Evolutionary conservation across 371 early-diverging fungal genomes (phyloP), one percentile per base, ranked within the genome.

Genomic region (Mortierella sp.): DNA sequence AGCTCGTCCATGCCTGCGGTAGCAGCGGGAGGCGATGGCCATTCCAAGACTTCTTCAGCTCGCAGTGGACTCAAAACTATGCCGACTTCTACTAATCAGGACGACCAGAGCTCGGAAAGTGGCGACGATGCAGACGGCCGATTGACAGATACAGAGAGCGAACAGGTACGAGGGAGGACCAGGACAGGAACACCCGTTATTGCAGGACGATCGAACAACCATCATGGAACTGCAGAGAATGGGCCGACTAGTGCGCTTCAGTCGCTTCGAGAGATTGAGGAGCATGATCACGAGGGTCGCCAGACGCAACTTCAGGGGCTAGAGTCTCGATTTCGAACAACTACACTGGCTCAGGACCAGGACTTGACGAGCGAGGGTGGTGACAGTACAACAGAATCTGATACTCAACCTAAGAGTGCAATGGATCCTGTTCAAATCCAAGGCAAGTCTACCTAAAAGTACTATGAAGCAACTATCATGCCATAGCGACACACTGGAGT

Each of bases 111-210:
- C 24, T 80, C 80, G 21, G 87, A 82, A 28, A 80, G 78, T 55
- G 71, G 83, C 31, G 87, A 82, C 14, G 83, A 82, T 14, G 81
- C 70, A 10, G 87, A 82, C 63, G 87, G 78, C 31, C 79, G 82
- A 10, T 31, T 86, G 68, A 82, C 87, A 19, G 87, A 86, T 44
- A 80, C 80, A 5, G 87, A 86, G 71, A 78, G 78, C 60, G 80
- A 86, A 14, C 77, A 44, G 0, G 81, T 60, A 24, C 77, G 76
- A 24, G 60, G 70, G 44, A 52, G 70, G 16, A 48, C 24, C 52
- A 58, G 80, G 47, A 74, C 54, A 24, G 80, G 83, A 44, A 80
- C 83, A 19, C 87, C 87, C 10, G 63, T 86, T 2, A 78, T 82
- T 34, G 80, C 83, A 24, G 82, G 78, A 3, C 72, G 70, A 2